phyloP scores from a whole-genome alignment of 1,284 basidiomycete species.

The Malassezia japonica region DNA sequence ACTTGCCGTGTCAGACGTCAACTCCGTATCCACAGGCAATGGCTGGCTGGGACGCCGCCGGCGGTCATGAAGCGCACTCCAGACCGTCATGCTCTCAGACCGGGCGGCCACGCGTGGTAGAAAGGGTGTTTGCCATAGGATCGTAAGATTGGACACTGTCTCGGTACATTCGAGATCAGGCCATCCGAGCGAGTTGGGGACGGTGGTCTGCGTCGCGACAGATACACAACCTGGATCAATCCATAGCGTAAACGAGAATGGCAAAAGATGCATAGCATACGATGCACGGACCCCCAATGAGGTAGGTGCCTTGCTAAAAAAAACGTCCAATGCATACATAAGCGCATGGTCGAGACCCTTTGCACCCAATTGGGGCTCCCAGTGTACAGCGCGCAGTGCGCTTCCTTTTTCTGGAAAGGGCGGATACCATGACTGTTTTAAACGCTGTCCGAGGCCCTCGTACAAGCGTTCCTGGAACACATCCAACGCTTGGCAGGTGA shows the following conservation, averaged over 20 bases:
- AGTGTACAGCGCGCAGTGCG: neutral
- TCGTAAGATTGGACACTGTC: neutral
- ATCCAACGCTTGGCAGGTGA: neutral
- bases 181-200: neutral
- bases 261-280: neutral
- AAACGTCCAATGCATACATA: neutral
- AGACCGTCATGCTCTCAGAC: no score
- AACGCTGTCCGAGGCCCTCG: neutral
- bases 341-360: neutral
- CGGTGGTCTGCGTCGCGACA: neutral
- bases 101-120: no score
- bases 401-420: neutral
- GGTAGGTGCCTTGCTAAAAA: neutral
- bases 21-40: no score
- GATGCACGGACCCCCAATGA: no score
- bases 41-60: no score
- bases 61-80: no score
- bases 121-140: no score
- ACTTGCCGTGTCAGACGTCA: no score
- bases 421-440: neutral
- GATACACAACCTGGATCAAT: slow-evolving; percentile 1
- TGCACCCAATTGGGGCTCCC: neutral
- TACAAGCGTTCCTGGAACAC: neutral
- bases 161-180: neutral
- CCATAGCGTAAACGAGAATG: slow-evolving; percentile 1